These are phyloP conservation scores for Cephaloascus albidus DNA, from an alignment of 805 yeast genomes.

Conservation along the genomic window DNA sequence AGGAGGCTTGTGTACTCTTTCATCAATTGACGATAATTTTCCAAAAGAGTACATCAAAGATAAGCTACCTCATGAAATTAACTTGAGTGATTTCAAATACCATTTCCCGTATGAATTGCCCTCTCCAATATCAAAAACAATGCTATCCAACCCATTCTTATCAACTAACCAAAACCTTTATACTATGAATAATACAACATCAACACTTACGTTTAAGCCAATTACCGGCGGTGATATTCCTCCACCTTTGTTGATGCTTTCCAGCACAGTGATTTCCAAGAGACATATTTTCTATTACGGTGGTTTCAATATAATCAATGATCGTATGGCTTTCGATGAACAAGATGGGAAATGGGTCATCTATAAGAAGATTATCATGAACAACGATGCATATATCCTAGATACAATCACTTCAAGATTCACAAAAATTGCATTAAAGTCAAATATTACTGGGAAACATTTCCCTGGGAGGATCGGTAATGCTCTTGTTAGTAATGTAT, in stretches of 20 bases:
- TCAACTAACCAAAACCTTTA: slow-evolving; percentile 28
- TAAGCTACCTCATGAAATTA: not conserved
- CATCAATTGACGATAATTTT: slow-evolving; percentile 10
- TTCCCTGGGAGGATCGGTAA: slow-evolving; percentile 9
- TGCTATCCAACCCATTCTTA: slow-evolving; percentile 30
- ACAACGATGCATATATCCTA: slow-evolving; percentile 48
- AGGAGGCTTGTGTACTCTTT: slow-evolving; percentile 34
- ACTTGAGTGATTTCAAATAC: slow-evolving; percentile 6
- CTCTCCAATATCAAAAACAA: slow-evolving; percentile 24
- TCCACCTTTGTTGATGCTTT: slow-evolving; percentile 38
- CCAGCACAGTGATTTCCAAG: slow-evolving; percentile 40
- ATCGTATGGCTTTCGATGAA: slow-evolving; percentile 12
- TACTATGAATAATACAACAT: slow-evolving; percentile 18
- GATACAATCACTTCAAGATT: slow-evolving; percentile 43
- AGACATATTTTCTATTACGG: slow-evolving; percentile 57
- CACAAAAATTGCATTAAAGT: slow-evolving; percentile 22
- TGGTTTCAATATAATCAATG: slow-evolving; percentile 41
- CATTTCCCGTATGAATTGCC: slow-evolving; percentile 28
- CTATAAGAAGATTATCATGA: slow-evolving; percentile 35
- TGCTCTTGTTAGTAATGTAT: slow-evolving; percentile 14
- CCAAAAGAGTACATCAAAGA: slow-evolving; percentile 7
- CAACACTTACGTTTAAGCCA: slow-evolving; percentile 9
- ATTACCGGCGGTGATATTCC: slow-evolving; percentile 33
- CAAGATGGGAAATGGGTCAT: slow-evolving; percentile 23
- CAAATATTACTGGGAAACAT: not conserved